phyloP scores from a whole-genome alignment of 352 stramenopile genomes.

The Globisporangium okanoganense region DNA sequence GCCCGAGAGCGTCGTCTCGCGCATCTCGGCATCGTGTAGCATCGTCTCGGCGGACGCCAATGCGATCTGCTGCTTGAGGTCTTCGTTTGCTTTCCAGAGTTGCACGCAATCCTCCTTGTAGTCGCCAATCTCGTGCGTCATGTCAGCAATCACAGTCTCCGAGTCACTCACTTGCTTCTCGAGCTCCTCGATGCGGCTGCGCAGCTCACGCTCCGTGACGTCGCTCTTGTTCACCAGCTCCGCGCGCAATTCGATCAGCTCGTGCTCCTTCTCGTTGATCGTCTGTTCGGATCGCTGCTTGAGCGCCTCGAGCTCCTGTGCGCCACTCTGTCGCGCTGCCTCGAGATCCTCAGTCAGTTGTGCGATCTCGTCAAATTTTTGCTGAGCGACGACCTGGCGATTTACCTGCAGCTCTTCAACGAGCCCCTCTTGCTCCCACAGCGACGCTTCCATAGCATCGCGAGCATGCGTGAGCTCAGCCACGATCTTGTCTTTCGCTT shows the following conservation, averaged over 20 bases:
- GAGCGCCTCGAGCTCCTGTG: conserved; percentile 17
- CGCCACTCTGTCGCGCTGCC: conserved; percentile 2
- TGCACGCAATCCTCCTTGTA: conserved; percentile 81
- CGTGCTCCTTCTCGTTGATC: conserved; percentile 22
- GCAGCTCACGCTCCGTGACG: conserved; percentile 17
- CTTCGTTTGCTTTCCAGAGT: conserved; percentile 76
- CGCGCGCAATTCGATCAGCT: conserved; percentile 20
- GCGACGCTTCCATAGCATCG: conserved; percentile 21
- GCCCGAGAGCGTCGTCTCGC: conserved; percentile 47
- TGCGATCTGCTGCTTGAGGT: conserved; percentile 72
- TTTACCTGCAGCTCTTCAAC: conserved; percentile 31
- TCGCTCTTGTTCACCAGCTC: conserved; percentile 22
- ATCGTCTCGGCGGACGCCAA: conserved; percentile 52
- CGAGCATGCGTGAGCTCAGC: conserved; percentile 17
- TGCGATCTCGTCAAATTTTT: conserved; percentile 26
- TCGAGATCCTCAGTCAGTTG: conserved; percentile 16
- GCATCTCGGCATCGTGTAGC: conserved; percentile 52
- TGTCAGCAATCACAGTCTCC: conserved; percentile 21
- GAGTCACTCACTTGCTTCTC: conserved; percentile 29
- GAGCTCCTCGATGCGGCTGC: conserved; percentile 31
- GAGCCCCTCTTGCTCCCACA: conserved; percentile 31
- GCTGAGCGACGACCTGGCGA: conserved; percentile 23
- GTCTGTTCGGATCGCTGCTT: conserved; percentile 13
- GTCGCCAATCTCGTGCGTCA: conserved; percentile 57
- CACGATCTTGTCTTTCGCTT: conserved; percentile 28